Conservation (phyloP, 495 filamentous ascomycete genomes). For the Bacidia gigantensis region DNA sequence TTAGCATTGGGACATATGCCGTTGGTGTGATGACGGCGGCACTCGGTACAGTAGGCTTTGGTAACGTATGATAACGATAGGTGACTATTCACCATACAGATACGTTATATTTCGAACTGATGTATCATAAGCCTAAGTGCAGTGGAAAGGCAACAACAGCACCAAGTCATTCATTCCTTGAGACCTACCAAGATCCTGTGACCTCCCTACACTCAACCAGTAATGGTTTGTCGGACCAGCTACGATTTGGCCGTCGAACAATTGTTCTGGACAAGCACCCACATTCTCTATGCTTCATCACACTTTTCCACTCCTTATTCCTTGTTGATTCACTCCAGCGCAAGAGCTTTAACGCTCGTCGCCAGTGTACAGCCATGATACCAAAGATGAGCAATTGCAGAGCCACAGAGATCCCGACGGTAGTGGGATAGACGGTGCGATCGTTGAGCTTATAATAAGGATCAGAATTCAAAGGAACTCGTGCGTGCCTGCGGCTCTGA, state of each 20-base stretch:
- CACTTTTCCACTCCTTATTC: not conserved
- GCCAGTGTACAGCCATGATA: conserved; percentile 15
- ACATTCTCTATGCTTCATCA: not conserved
- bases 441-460: conserved; percentile 6
- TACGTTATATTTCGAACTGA: no score
- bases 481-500: not conserved
- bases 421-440: conserved; percentile 4
- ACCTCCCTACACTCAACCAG: no score
- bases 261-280: not conserved
- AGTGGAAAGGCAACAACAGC: no score
- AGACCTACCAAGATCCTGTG: no score
- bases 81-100: no score
- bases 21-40: not conserved
- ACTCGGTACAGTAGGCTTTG: not conserved
- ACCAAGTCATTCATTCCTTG: no score
- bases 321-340: conserved; percentile 2
- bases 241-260: not conserved
- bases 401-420: conserved; percentile 1
- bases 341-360: conserved; percentile 7
- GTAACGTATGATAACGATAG: no score
- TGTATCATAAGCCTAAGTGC: no score
- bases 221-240: not conserved
- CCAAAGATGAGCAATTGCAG: conserved; percentile 13
- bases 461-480: conserved; percentile 6
- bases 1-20: not conserved